Evolutionary conservation across 768 basidiomycete genomes (phyloP).

Genomic region (Hericium erinaceus): DNA sequence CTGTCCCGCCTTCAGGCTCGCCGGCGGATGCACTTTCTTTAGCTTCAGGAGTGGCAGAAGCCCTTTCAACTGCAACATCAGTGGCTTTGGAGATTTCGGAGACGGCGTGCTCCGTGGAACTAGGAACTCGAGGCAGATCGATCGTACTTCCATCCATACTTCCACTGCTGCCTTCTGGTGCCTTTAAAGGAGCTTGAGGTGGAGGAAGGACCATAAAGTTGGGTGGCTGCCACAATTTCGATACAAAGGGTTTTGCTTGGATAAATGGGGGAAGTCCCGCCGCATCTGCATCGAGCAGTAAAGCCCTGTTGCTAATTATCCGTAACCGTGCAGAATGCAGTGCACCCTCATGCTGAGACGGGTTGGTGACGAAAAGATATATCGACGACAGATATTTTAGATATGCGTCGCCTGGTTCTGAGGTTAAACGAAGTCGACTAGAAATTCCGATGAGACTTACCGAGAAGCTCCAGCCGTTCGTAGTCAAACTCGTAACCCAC

Average conservation of each 20-base stretch:
- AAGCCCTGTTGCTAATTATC: conserved; percentile 66
- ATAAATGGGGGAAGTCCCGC: conserved; percentile 65
- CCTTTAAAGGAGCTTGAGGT: neutral
- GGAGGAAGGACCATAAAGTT: conserved; percentile 25
- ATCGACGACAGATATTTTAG: conserved; percentile 71
- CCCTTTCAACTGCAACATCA: too few relatives aligned
- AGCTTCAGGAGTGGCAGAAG: neutral
- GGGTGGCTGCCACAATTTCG: conserved; percentile 59
- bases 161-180: too few relatives aligned
- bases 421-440: neutral
- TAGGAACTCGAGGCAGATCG: too few relatives aligned
- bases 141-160: too few relatives aligned
- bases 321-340: conserved; percentile 58
- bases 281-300: conserved; percentile 45
- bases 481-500: conserved; percentile 67
- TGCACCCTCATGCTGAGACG: conserved; percentile 53
- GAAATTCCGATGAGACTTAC: conserved; percentile 25
- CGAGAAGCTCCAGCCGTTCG: conserved; percentile 77
- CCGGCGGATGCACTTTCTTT: neutral
- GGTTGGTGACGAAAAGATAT: conserved; percentile 65
- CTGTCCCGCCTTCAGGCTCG: neutral
- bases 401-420: conserved; percentile 61
- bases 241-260: conserved; percentile 59
- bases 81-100: too few relatives aligned
- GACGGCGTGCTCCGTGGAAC: too few relatives aligned